These are phyloP conservation scores for Selaginella moellendorffii DNA, from an alignment of 75 land plant genomes.

Conservation along the genomic window DNA sequence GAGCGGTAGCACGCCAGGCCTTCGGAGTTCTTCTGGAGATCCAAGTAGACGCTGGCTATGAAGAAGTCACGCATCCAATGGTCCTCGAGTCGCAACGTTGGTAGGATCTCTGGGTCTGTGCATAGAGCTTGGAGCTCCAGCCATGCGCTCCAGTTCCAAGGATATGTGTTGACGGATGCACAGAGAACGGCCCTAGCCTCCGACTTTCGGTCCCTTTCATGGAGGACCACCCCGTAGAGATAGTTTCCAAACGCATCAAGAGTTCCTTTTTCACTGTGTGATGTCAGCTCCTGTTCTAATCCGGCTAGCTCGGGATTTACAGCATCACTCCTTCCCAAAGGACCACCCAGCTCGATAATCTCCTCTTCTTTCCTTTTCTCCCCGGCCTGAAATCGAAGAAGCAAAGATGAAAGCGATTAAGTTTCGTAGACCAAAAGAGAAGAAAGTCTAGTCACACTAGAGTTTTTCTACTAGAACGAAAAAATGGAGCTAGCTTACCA, in stretches of 20 bases:
- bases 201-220: conserved; percentile 59
- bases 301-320: conserved; percentile 57
- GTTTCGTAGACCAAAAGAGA: no score
- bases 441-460: no score
- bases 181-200: conserved; percentile 57
- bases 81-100: conserved; percentile 48
- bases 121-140: conserved; percentile 82
- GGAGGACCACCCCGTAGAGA: conserved; percentile 73
- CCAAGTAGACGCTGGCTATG: conserved; percentile 70
- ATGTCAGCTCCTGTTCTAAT: conserved; percentile 61
- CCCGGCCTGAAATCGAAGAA: no score
- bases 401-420: no score
- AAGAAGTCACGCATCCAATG: conserved; percentile 99
- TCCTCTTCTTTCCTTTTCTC: conserved; percentile 98
- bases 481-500: conserved; percentile 31
- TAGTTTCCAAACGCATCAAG: conserved; percentile 88
- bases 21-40: conserved; percentile 65
- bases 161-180: conserved; percentile 78
- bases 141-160: conserved; percentile 99
- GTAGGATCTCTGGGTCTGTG: conserved; percentile 46
- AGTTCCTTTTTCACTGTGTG: conserved; percentile 28
- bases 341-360: conserved; percentile 72
- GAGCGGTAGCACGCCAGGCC: conserved; percentile 45
- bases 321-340: conserved; percentile 62
- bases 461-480: no score